Percentiles rank a stretch among this genome's conserved stretches.
Evolutionary conservation across 1,284 basidiomycete genomes (phyloP).

Genomic region (Somion occarium): DNA sequence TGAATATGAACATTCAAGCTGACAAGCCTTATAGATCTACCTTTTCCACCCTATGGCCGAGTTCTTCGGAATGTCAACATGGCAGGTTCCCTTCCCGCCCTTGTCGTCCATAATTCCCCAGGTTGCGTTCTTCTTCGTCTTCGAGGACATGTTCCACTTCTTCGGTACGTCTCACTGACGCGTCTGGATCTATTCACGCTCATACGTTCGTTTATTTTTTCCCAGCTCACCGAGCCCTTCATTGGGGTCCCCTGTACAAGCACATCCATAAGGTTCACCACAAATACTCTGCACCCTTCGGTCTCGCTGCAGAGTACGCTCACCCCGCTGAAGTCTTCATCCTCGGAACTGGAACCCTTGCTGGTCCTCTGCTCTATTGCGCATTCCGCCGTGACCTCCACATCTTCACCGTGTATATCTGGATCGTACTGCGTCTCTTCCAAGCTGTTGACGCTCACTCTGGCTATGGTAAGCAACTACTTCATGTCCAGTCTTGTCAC

Average conservation of each 20-base stretch:
- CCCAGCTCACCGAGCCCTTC: constrained; percentile 84
- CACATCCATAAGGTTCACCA: constrained; percentile 98
- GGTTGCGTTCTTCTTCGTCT: constrained; percentile 89
- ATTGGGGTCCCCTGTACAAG: constrained; percentile 92
- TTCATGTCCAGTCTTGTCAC: too few species aligned
- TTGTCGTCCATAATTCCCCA: constrained; percentile 72
- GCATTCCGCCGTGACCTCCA: constrained; percentile 72
- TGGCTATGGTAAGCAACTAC: constrained; percentile 70
- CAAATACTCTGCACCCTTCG: constrained; percentile 96
- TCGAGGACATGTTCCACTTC: constrained; percentile 94
- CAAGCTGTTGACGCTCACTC: constrained; percentile 98
- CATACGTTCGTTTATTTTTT: not conserved
- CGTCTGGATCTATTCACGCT: not conserved
- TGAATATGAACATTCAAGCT: too few species aligned
- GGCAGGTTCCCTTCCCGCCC: constrained; percentile 88
- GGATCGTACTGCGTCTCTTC: constrained; percentile 93
- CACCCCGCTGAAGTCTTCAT: constrained; percentile 94
- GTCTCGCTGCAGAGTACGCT: constrained; percentile 96
- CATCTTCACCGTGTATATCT: constrained; percentile 91
- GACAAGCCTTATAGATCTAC: constrained; percentile 91
- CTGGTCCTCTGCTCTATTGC: constrained; percentile 85
- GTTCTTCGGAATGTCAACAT: constrained; percentile 85
- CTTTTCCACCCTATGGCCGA: constrained; percentile 95
- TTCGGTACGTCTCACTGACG: constrained; percentile 43
- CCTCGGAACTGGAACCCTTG: constrained; percentile 82